Percentiles rank a stretch among this genome's conserved stretches.
phyloP scores from a whole-genome alignment of 1,284 basidiomycete species.

The Ganoderma resinaceum region DNA sequence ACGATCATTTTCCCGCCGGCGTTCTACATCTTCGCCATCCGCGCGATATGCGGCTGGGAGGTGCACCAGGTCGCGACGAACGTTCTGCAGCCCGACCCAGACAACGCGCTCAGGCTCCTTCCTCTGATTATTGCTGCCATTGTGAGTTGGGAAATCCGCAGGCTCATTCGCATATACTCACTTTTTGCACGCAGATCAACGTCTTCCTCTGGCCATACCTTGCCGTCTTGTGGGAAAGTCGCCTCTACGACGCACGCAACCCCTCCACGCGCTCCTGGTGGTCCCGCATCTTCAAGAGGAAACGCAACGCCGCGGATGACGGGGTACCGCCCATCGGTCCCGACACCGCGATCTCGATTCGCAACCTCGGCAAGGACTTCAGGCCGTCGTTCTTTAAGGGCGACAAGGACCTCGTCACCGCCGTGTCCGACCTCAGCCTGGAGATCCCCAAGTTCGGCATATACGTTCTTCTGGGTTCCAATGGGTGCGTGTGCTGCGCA shows the following conservation, averaged over 20 bases:
- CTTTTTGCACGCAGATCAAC: slow-evolving; percentile 54
- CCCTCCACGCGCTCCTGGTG: slow-evolving; percentile 40
- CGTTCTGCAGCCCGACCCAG: slow-evolving; percentile 63
- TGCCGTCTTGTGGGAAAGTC: slow-evolving; percentile 63
- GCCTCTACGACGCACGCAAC: slow-evolving; percentile 66
- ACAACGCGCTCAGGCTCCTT: slow-evolving; percentile 60
- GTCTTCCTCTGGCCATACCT: slow-evolving; percentile 76
- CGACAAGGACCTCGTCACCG: slow-evolving; percentile 55
- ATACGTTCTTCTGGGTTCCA: slow-evolving; percentile 78
- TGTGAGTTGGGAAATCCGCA: slow-evolving; percentile 48
- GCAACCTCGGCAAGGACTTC: slow-evolving; percentile 66
- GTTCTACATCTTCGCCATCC: slow-evolving; percentile 77
- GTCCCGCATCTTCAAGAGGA: slow-evolving; percentile 33
- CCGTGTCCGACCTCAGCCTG: slow-evolving; percentile 68
- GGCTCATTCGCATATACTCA: not conserved
- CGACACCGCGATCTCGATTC: slow-evolving; percentile 64
- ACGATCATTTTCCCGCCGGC: slow-evolving; percentile 78
- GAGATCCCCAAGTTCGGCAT: slow-evolving; percentile 75
- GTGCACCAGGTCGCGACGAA: slow-evolving; percentile 59
- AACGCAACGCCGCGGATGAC: slow-evolving; percentile 18
- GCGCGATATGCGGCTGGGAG: slow-evolving; percentile 74
- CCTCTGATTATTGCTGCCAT: slow-evolving; percentile 69
- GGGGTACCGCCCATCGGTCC: slow-evolving; percentile 42
- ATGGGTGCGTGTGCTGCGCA: slow-evolving; percentile 54
- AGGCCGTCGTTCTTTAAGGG: slow-evolving; percentile 48